These are phyloP conservation scores for Fusarium abutilonis DNA, from an alignment of 2,329 filamentous ascomycete species.

Conservation along the genomic window DNA sequence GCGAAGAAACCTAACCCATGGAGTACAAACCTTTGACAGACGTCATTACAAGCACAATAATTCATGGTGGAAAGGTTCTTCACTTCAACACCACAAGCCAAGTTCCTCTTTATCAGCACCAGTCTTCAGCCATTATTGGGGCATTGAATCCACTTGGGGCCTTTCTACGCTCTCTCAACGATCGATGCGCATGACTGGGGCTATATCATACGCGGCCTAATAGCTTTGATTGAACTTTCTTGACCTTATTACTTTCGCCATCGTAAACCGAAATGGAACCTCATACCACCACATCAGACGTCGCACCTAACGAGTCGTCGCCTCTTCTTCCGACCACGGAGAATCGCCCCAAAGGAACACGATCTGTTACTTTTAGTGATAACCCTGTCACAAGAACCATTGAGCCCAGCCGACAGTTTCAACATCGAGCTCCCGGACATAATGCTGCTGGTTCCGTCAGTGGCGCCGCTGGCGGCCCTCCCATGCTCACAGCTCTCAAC, in stretches of 20 bases:
- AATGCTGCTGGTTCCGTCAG: slow-evolving; percentile 40
- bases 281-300: slow-evolving; percentile 34
- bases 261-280: slow-evolving; percentile 40
- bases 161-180: neutral
- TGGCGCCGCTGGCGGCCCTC: slow-evolving; percentile 55
- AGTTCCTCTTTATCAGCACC: slow-evolving; percentile 25
- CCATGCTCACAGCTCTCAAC: slow-evolving; percentile 82
- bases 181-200: slow-evolving; percentile 13
- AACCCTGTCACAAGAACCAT: slow-evolving; percentile 72
- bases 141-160: neutral
- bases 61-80: slow-evolving; percentile 34
- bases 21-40: slow-evolving; percentile 32
- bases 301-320: slow-evolving; percentile 47
- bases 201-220: slow-evolving; percentile 14
- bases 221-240: slow-evolving; percentile 9
- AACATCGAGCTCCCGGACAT: slow-evolving; percentile 47
- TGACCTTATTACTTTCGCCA: slow-evolving; percentile 5
- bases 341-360: slow-evolving; percentile 57
- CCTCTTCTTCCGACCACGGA: slow-evolving; percentile 50
- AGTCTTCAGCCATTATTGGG: slow-evolving; percentile 1
- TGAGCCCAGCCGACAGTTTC: slow-evolving; percentile 55
- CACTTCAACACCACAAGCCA: slow-evolving; percentile 18
- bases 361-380: slow-evolving; percentile 82
- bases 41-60: slow-evolving; percentile 38
- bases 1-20: slow-evolving; percentile 4